Evolutionary conservation across 495 filamentous ascomycete genomes (phyloP), one percentile per base, ranked within the genome.

Genomic region (Trichoderma asperelloides): DNA sequence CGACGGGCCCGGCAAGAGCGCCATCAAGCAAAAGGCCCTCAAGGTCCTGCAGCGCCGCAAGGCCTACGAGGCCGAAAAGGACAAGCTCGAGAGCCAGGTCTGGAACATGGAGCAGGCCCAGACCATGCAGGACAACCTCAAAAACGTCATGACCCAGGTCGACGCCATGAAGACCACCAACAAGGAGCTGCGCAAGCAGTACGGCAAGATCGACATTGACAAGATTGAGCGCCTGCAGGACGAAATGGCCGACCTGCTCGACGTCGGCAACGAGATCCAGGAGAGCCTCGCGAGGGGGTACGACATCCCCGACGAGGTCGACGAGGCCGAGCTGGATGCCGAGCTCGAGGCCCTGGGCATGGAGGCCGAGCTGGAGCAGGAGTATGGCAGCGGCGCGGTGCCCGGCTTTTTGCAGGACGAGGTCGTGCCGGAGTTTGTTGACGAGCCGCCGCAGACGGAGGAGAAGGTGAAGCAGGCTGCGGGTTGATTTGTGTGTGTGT

Each of bases 71-170:
- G 80, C 82, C 12, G 94, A 98, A 80, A 89, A 93, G 21, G 94
- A 98, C 70, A 93, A 98, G 78, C 88, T 98, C 66, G 91, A 96
- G 77, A 86, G 89, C 71, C 95, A 98, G 77, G 90, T 89, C 15
- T 98, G 95, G 95, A 98, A 98, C 80, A 97, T 98, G 93, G 93
- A 98, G 77, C 95, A 98, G 75, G 95, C 95, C 7, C 90, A 91
- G 76, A 96, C 96, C 84, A 98, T 98, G 96, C 93, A 95, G 79
- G 95, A 98, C 78, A 98, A 98, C 72, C 87, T 98, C 41, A 96
- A 96, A 75, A 97, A 98, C 76, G 93, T 96, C 65, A 97, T 98
- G 93, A 95, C 92, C 25, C 98, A 95, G 0, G 92, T 98, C 18
- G 95, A 98, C 75, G 96, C 93, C 23, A 93, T 98, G 86, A 95